Conservation (phyloP, 2,329 filamentous ascomycete species). For the Sclerotinia sclerotiorum region DNA sequence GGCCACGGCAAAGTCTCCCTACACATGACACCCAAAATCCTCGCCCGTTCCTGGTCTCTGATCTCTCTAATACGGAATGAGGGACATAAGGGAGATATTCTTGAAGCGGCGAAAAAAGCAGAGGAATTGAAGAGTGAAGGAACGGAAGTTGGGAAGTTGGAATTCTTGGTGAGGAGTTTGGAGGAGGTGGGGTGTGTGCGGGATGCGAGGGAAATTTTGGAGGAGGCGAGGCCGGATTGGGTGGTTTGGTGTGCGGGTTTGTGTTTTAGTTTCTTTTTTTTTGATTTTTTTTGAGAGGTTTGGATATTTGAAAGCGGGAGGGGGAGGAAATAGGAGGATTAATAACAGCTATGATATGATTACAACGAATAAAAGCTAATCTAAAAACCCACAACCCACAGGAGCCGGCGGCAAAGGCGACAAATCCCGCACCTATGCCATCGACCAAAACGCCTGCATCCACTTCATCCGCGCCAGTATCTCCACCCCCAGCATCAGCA, state of each 20-base stretch:
- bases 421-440: slow-evolving; percentile 52
- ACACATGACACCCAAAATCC: slow-evolving; percentile 71
- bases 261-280: slow-evolving; percentile 27
- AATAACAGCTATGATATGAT: too few species aligned
- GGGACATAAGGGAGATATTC: slow-evolving; percentile 65
- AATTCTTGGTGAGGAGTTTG: slow-evolving; percentile 68
- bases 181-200: slow-evolving; percentile 65
- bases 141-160: slow-evolving; percentile 56
- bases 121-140: slow-evolving; percentile 35
- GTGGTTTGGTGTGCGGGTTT: slow-evolving; percentile 67
- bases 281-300: too few species aligned
- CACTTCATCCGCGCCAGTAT: slow-evolving; percentile 62
- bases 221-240: slow-evolving; percentile 61
- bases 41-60: slow-evolving; percentile 72
- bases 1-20: slow-evolving; percentile 80
- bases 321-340: not conserved
- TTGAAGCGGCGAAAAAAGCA: slow-evolving; percentile 44
- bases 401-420: slow-evolving; percentile 61
- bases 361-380: not conserved
- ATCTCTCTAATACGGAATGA: slow-evolving; percentile 74
- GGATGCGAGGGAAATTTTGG: slow-evolving; percentile 63
- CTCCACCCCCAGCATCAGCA: slow-evolving; percentile 52
- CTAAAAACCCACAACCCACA: slow-evolving; percentile 28
- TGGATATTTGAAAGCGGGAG: not conserved
- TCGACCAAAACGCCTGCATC: slow-evolving; percentile 64